Evolutionary conservation across 306 rosid species (phyloP).

Genomic region (Begonia fuchsioides): DNA sequence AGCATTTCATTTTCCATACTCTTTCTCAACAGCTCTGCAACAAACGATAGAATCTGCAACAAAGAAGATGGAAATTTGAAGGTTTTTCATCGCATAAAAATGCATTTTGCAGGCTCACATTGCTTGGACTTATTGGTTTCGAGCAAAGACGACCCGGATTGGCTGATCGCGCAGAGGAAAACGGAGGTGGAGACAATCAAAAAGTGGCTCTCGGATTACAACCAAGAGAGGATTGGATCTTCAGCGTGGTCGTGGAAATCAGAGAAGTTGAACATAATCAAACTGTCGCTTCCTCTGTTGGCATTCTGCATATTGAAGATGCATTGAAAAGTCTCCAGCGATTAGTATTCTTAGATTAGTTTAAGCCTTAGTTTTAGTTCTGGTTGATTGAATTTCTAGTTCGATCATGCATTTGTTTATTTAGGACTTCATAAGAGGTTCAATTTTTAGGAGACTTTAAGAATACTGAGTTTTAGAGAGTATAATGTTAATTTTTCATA

Average conservation of each 20-base stretch:
- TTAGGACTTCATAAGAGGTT: too few species aligned
- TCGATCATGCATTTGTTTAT: too few species aligned
- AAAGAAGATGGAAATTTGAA: too few species aligned
- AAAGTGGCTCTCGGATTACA: constrained; percentile 27
- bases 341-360: background rate
- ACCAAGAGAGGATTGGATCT: constrained; percentile 2
- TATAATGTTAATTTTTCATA: too few species aligned
- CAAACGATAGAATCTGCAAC: too few species aligned
- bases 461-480: too few species aligned
- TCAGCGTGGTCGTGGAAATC: background rate
- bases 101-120: constrained; percentile 49
- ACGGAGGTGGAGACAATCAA: constrained; percentile 20
- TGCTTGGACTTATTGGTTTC: constrained; percentile 30
- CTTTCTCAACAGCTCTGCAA: too few species aligned
- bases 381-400: too few species aligned
- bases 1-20: background rate
- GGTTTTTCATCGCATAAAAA: too few species aligned
- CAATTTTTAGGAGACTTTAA: too few species aligned
- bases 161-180: constrained; percentile 31
- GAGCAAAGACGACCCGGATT: constrained; percentile 24
- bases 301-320: background rate
- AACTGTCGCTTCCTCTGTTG: background rate
- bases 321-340: background rate
- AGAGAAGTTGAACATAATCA: background rate
- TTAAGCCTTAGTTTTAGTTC: too few species aligned